A percentile compares a stretch with the other conserved stretches of the same genome.
Conservation (phyloP, 805 yeast species). For the Ogataea pignaliae region DNA sequence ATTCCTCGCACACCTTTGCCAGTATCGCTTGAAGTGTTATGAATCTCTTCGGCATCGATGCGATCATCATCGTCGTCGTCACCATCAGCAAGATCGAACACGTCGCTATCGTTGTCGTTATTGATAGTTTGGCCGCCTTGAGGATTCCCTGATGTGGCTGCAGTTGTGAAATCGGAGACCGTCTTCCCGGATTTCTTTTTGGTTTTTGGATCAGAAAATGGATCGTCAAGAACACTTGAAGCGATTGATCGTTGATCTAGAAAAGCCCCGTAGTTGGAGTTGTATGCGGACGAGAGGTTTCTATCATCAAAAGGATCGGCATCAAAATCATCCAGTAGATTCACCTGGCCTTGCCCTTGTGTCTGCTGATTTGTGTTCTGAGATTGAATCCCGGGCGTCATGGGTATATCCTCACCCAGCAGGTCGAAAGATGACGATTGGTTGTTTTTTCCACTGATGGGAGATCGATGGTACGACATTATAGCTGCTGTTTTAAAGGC, state of each 20-base stretch:
- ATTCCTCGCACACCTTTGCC: slow-evolving; percentile 25
- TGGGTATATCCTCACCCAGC: slow-evolving; percentile 4
- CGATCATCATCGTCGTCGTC: slow-evolving; percentile 14
- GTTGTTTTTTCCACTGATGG: too few relatives aligned
- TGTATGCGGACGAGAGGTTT: slow-evolving; percentile 15
- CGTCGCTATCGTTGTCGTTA: slow-evolving; percentile 1
- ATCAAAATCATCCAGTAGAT: slow-evolving; percentile 4
- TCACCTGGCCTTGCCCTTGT: background rate
- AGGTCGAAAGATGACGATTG: slow-evolving; percentile 1
- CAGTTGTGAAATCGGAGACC: background rate
- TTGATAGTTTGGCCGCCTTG: slow-evolving; percentile 6
- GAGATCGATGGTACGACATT: too few relatives aligned
- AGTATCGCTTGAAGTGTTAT: slow-evolving; percentile 7
- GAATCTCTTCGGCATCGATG: slow-evolving; percentile 15
- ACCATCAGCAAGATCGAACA: background rate
- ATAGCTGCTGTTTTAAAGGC: too few relatives aligned
- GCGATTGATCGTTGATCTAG: slow-evolving; percentile 6
- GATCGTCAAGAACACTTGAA: slow-evolving; percentile 6
- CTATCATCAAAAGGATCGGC: slow-evolving; percentile 13
- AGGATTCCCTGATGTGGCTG: background rate
- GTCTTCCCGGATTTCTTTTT: background rate
- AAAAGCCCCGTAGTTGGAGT: slow-evolving; percentile 12
- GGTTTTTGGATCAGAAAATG: slow-evolving; percentile 7
- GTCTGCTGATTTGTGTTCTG: background rate
- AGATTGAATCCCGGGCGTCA: background rate